A percentile compares a stretch with the other conserved stretches of the same genome.
phyloP scores from a whole-genome alignment of 1,139 yeast genomes.

The Candida buenavistaensis region DNA sequence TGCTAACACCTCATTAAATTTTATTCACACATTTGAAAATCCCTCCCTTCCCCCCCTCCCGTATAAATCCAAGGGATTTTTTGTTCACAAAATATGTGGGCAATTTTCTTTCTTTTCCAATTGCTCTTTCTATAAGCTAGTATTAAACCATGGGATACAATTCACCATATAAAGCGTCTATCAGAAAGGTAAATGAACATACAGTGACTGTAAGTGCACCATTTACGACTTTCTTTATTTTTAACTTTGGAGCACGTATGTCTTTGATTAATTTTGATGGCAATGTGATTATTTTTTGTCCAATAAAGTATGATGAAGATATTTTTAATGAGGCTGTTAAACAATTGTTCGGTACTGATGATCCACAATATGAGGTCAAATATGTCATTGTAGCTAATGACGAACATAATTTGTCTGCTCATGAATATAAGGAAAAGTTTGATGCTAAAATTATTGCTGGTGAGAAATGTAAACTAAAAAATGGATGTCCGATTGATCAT shows the following conservation, averaged over 20 bases:
- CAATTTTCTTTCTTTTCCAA: neutral
- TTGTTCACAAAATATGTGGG: too few relatives aligned
- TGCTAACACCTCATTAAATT: too few relatives aligned
- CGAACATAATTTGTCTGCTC: conserved; percentile 12
- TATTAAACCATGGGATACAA: neutral
- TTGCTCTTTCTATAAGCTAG: too few relatives aligned
- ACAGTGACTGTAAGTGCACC: conserved; percentile 10
- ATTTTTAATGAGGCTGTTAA: conserved; percentile 13
- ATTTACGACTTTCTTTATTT: conserved; percentile 1
- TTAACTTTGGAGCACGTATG: conserved; percentile 54
- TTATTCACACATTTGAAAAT: too few relatives aligned
- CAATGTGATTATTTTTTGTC: conserved; percentile 48
- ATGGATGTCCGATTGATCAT: conserved; percentile 3
- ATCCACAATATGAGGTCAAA: conserved; percentile 7
- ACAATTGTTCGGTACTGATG: conserved; percentile 1
- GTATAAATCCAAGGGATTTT: too few relatives aligned
- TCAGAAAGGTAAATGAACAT: conserved; percentile 9
- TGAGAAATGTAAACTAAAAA: conserved; percentile 5
- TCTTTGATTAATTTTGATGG: conserved; percentile 37
- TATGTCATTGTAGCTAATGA: conserved; percentile 11
- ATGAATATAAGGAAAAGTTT: conserved; percentile 10
- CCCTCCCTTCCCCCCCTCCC: too few relatives aligned
- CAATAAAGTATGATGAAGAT: conserved; percentile 48
- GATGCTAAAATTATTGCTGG: conserved; percentile 11
- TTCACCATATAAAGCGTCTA: conserved; percentile 7